These are phyloP conservation scores for Suillus occidentalis DNA, from an alignment of 768 basidiomycete genomes.

Conservation along the genomic window DNA sequence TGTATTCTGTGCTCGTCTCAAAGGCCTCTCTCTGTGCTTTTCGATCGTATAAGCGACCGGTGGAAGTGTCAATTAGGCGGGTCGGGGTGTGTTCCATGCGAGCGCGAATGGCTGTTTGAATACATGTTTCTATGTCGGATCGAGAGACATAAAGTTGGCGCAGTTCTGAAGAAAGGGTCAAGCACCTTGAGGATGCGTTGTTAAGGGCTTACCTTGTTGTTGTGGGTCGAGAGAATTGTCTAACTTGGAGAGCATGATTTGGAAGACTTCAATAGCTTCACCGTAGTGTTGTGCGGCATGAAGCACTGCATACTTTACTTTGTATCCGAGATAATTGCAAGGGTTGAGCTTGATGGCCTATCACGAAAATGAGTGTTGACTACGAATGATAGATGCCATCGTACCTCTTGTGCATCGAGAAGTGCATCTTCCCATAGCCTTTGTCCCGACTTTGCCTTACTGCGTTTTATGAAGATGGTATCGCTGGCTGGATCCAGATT, in stretches of 20 bases:
- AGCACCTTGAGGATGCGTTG: neutral
- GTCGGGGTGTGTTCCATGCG: neutral
- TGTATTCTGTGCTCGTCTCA: neutral
- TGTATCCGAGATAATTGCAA: neutral
- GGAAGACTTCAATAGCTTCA: neutral
- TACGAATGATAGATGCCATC: neutral
- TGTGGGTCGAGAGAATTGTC: neutral
- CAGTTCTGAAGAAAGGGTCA: neutral
- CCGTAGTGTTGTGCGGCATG: neutral
- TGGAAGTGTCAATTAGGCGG: neutral
- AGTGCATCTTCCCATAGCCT: neutral
- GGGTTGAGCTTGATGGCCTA: neutral
- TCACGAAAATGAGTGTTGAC: neutral
- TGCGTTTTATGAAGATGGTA: neutral
- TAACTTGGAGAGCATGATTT: neutral
- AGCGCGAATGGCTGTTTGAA: neutral
- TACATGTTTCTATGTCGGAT: neutral
- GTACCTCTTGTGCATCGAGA: neutral
- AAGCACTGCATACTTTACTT: neutral
- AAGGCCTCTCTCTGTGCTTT: neutral
- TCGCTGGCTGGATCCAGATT: neutral
- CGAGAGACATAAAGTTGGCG: neutral
- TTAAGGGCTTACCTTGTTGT: neutral
- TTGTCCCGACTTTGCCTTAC: neutral
- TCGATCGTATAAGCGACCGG: neutral